Base-by-base conservation (phyloP, 371 early-diverging fungal species). In the Syncephalastrum racemosum region DNA sequence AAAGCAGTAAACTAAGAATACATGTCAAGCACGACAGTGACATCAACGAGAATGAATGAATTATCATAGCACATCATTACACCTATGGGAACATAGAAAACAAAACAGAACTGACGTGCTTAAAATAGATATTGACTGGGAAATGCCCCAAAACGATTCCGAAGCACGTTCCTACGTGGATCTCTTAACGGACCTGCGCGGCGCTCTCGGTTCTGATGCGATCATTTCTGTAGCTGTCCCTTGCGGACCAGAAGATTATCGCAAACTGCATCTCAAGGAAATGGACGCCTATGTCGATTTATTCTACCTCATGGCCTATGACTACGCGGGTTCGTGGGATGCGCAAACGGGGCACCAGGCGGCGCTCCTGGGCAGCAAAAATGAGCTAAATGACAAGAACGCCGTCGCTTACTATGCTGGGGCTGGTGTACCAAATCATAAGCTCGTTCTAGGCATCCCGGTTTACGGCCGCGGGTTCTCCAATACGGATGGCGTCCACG, bases 381-480 rank as follows among this genome's bases (percentile, higher is more conserved):
- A 53, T 4, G 36, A 31, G 10, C 66, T 85, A 53, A 87, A 81
- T 8, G 83, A 87, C 40, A 59, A 86, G 52, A 77, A 78, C 51
- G 88, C 91, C 3, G 86, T 94, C 5, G 75, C 81, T 6, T 75
- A 83, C 59, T 91, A 87, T 58, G 55, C 92, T 15, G 19, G 54
- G 15, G 72, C 78, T 13, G 94, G 94, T 7, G 83, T 93, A 7
- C 90, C 90, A 2, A 64, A 90, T 1, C 64, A 81, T 41, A 94
- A 95, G 64, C 54, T 97, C 12, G 87, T 93, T 1, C 71, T 96
- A 54, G 93, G 96, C 6, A 73, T 89, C 48, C 86, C 88, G 13
- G 70, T 89, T 62, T 95, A 95, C 66, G 93, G 93, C 1, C 86
- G 96, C 39, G 91, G 84, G 1, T 97, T 95, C 67, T 79, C 81